phyloP scores from a whole-genome alignment of 306 rosid species.

The Vicia sativa region DNA sequence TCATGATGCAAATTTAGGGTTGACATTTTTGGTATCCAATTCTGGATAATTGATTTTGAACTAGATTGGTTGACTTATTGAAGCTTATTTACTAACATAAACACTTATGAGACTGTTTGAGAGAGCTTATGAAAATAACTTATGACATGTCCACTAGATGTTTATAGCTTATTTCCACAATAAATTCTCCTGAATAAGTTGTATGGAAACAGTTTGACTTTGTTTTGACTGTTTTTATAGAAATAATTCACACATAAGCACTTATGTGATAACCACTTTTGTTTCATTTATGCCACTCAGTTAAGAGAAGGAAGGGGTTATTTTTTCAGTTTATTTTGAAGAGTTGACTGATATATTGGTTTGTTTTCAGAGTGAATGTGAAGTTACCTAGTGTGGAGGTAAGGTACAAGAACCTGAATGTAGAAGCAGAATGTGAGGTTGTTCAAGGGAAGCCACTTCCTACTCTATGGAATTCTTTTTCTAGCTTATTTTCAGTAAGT shows the following conservation, averaged over 20 bases:
- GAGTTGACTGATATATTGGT: constrained; percentile 34
- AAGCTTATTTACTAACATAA: not conserved
- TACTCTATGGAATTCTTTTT: constrained; percentile 58
- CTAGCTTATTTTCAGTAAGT: constrained; percentile 54
- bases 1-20: constrained; percentile 29
- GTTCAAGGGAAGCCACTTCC: constrained; percentile 69
- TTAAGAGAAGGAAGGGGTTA: not conserved
- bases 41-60: not conserved
- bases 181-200: not conserved
- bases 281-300: not conserved
- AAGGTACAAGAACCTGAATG: constrained; percentile 51
- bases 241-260: not conserved
- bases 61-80: not conserved
- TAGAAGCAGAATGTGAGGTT: constrained; percentile 59
- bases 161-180: not conserved
- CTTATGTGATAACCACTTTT: not conserved
- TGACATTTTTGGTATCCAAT: not conserved
- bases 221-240: not conserved
- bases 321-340: constrained; percentile 10
- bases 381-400: constrained; percentile 60
- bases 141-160: not conserved
- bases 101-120: not conserved
- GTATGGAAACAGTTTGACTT: constrained; percentile 6
- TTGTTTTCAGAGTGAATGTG: constrained; percentile 53
- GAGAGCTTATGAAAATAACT: not conserved